Evolutionary conservation across 2,329 filamentous ascomycete genomes (phyloP).

Genomic region (Bipolaris sorokiniana): DNA sequence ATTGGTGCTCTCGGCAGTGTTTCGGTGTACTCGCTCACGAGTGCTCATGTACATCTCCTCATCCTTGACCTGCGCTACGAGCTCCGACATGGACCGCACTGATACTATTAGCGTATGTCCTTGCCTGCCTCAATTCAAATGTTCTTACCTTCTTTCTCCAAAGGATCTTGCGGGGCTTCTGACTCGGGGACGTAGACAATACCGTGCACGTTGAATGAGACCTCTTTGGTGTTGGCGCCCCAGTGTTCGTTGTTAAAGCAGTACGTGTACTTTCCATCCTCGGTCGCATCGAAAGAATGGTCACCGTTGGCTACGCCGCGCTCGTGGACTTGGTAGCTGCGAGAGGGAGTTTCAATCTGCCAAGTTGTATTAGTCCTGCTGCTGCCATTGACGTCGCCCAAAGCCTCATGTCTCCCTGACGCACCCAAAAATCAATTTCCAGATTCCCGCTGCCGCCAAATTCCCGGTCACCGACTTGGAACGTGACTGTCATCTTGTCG

Average conservation of each 20-base stretch:
- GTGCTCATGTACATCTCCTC: conserved; percentile 97
- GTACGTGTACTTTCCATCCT: conserved; percentile 91
- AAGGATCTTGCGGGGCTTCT: conserved; percentile 81
- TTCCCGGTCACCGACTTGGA: conserved; percentile 96
- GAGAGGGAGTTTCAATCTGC: conserved; percentile 78
- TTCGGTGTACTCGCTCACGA: conserved; percentile 93
- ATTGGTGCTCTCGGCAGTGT: conserved; percentile 99
- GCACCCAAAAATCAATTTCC: conserved; percentile 97
- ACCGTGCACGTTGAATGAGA: conserved; percentile 98
- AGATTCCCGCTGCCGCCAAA: conserved; percentile 94
- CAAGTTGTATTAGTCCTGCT: conserved; percentile 14
- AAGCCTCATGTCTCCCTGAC: conserved; percentile 5
- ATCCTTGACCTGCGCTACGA: conserved; percentile 91
- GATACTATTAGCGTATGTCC: conserved; percentile 22
- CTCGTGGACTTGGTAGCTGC: conserved; percentile 78
- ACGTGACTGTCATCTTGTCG: conserved; percentile 98
- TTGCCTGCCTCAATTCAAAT: neutral
- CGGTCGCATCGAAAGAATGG: conserved; percentile 83
- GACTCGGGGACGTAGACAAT: conserved; percentile 95
- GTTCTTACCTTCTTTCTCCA: conserved; percentile 82
- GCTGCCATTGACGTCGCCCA: neutral
- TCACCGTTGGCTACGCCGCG: conserved; percentile 86
- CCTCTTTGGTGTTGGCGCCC: conserved; percentile 95
- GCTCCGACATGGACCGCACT: conserved; percentile 84
- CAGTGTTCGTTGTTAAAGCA: conserved; percentile 99